Evolutionary conservation across 306 rosid genomes (phyloP), one percentile per base, ranked within the genome.

Genomic region (Vigna radiata): DNA sequence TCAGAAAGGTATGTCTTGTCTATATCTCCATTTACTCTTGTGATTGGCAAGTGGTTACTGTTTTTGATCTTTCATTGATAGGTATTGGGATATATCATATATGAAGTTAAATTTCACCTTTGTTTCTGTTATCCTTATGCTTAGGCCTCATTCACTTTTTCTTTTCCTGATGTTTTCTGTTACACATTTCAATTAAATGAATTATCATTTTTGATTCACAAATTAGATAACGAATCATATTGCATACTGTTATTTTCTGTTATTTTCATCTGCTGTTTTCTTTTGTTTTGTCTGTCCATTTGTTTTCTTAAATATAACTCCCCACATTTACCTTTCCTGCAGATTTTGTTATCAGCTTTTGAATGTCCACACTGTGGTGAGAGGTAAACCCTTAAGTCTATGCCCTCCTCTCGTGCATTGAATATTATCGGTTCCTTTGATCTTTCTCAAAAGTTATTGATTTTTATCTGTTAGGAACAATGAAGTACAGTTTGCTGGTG

Each of bases 401-500:
- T 60, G 21, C 27, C 79, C 12, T 73, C 29, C 53, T 33, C 27
- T 47, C 58, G 43, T 39, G 36, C 37, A 46, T 63, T 27, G 61
- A 46, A 27, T 64, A 27, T 36, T 33, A 62, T 23, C 67, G 31
- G 47, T 37, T 59, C 18, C 18, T 9, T 68, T 79, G 47, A 47
- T 69, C 39, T 67, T 56, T 77, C 17, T 50, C 39, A 29, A 27
- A 36, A 47, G 61, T 60, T 55, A 2, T 37, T 48, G 44, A 72
- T 49, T 75, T 3, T 47, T 44, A 53, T 60, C 65, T 2, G 18
- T 60, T 77, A 95, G 97, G 89, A 95, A 92, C 75, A 95, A 92
- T 71, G 97, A 95, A 76, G 97, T 92, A 23, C 98, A 95, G 92
- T 95, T 95, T 88, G 98, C 98, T 6, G 98, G 98, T 8, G 97